Evolutionary conservation across 2,329 filamentous ascomycete genomes (phyloP), one percentile per base, ranked within the genome.

Genomic region (Colletotrichum cordylinicola): DNA sequence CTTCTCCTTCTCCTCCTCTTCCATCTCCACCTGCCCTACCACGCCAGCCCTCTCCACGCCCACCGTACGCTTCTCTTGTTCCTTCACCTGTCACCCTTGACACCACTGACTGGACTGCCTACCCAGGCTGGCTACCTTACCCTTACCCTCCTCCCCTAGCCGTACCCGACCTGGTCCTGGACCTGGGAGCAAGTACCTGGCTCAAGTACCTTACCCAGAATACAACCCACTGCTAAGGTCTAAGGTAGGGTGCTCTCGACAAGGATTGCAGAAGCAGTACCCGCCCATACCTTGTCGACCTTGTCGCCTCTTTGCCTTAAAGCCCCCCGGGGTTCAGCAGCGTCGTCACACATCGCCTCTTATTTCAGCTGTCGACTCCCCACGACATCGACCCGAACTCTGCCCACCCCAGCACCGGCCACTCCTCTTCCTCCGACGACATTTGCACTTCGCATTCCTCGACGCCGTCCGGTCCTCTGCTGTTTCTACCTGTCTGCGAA

Each of bases 351-450:
- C 70, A 56, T 75, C 35, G 74, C 74, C 74, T 75, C 74, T 75
- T 73, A 68, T 69, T 75, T 75, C 70, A 75, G 74, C 74, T 75
- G 74, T 68, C 62, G 33, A 48, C 70, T 73, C 60, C 56, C 69
- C 33, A 43, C 73, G 62, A 72, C 73, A 29, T 58, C 55, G 24
- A 58, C 21, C n/a, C 39, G 29, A 67, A 62, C 72, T 67, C 43
- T 67, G 27, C 37, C 55, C 61, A 61, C 67, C 67, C 68, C 55
- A 75, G 58, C 70, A 58, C 35, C 74, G 64, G 64, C 64, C 73
- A 75, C 69, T 73, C 70, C 29, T 72, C 73, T 64, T 68, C 27
- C 58, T 56, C 56, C 73, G 56, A 68, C 73, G 43, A 68, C 69
- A 43, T 64, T 64, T 58, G 58, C 18, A 29, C 56, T 48, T 43